phyloP scores from a whole-genome alignment of 495 filamentous ascomycete species.

The Gamarada debralockiae region DNA sequence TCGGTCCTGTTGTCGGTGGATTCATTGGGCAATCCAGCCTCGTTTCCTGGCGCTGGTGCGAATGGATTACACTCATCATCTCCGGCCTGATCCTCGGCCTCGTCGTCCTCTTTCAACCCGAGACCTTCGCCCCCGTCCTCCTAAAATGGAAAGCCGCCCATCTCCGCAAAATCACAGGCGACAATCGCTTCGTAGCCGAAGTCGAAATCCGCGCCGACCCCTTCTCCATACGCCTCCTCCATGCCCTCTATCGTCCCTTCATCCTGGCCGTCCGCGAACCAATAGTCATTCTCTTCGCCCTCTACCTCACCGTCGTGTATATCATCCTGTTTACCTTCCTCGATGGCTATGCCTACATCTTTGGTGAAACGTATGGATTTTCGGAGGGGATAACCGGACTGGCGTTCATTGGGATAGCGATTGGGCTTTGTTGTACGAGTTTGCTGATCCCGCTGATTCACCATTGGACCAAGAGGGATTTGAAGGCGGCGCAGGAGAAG shows the following conservation, averaged over 20 bases:
- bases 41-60: constrained; percentile 73
- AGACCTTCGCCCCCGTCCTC: constrained; percentile 64
- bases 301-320: constrained; percentile 62
- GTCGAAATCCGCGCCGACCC: constrained; percentile 60
- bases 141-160: constrained; percentile 59
- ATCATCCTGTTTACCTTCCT: constrained; percentile 66
- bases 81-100: constrained; percentile 50
- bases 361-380: constrained; percentile 51
- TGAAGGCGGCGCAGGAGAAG: constrained; percentile 26
- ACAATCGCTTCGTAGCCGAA: constrained; percentile 62
- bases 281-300: constrained; percentile 62
- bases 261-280: constrained; percentile 66
- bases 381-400: constrained; percentile 51
- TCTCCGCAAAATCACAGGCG: constrained; percentile 60
- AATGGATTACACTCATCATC: constrained; percentile 76
- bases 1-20: constrained; percentile 48
- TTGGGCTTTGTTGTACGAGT: constrained; percentile 46
- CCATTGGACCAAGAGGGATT: constrained; percentile 47
- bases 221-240: constrained; percentile 57
- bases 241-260: constrained; percentile 62
- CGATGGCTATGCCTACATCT: constrained; percentile 62
- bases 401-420: constrained; percentile 53
- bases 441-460: constrained; percentile 50
- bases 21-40: constrained; percentile 65
- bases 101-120: constrained; percentile 62